Percentiles rank a stretch among this genome's conserved stretches.
These are phyloP conservation scores for Acacia crassicarpa DNA, from an alignment of 306 rosid species.

Conservation along the genomic window DNA sequence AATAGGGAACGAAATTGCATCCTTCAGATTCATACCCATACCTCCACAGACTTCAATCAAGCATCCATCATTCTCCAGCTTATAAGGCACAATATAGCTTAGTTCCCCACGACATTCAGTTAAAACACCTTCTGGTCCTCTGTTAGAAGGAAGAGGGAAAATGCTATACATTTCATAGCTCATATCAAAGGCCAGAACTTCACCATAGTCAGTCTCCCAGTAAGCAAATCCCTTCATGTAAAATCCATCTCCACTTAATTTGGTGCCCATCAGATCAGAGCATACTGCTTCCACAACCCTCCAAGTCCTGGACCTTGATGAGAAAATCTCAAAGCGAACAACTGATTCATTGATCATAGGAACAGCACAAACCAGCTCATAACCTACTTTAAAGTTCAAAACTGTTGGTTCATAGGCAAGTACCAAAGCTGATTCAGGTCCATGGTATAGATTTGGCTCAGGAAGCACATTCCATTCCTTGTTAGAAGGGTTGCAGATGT, in stretches of 20 bases:
- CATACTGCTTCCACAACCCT: conserved; percentile 16
- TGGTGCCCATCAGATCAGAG: conserved; percentile 14
- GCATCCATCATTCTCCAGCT: background rate
- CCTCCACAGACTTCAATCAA: conserved; percentile 37
- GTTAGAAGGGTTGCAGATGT: conserved; percentile 44
- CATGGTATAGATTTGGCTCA: conserved; percentile 23
- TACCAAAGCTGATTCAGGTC: conserved; percentile 18
- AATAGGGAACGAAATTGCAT: conserved; percentile 5
- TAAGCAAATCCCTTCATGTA: conserved; percentile 28
- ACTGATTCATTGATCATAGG: background rate
- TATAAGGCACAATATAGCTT: conserved; percentile 34
- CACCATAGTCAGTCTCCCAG: conserved; percentile 38
- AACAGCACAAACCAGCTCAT: conserved; percentile 36
- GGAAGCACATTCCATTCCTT: conserved; percentile 32
- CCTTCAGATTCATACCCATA: conserved; percentile 20
- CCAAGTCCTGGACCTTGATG: conserved; percentile 44
- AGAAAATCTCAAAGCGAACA: conserved; percentile 42
- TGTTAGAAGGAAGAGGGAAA: conserved; percentile 22
- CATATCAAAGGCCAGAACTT: conserved; percentile 35
- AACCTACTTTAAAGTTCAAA: conserved; percentile 28
- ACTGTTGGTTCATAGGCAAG: conserved; percentile 38
- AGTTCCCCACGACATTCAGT: conserved; percentile 34
- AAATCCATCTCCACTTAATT: conserved; percentile 28
- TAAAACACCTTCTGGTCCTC: conserved; percentile 31
- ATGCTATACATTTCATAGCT: conserved; percentile 31